A percentile compares a stretch with the other conserved stretches of the same genome.
Evolutionary conservation across 495 filamentous ascomycete species (phyloP).

Genomic region (Penicillium arizonense): DNA sequence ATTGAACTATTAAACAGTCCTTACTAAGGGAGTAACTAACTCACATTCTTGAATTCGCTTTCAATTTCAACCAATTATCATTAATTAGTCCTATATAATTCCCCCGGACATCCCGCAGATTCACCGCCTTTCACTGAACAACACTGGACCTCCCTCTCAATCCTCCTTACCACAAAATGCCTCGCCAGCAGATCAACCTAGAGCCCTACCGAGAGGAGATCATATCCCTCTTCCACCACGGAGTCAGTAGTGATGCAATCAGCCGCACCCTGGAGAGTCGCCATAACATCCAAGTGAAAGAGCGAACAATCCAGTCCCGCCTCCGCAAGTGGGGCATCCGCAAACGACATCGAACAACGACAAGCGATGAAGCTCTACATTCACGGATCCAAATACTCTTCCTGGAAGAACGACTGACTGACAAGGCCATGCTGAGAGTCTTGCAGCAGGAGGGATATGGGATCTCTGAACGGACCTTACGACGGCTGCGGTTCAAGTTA

Average conservation of each 20-base stretch:
- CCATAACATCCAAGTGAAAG: slow-evolving; percentile 29
- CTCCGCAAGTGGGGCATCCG: slow-evolving; percentile 32
- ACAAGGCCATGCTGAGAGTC: slow-evolving; percentile 29
- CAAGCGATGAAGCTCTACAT: slow-evolving; percentile 25
- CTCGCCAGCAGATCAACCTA: slow-evolving; percentile 30
- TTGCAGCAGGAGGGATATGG: slow-evolving; percentile 26
- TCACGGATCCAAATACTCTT: slow-evolving; percentile 27
- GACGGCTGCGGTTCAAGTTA: slow-evolving; percentile 25
- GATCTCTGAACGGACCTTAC: slow-evolving; percentile 27
- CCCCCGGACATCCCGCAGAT: slow-evolving; percentile 8
- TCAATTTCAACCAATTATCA: too few relatives aligned
- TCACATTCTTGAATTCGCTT: too few relatives aligned
- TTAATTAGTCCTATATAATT: too few relatives aligned
- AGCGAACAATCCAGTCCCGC: slow-evolving; percentile 27
- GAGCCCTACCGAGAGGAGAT: slow-evolving; percentile 30
- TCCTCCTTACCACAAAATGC: slow-evolving; percentile 14
- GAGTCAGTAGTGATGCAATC: slow-evolving; percentile 29
- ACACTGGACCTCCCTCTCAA: not conserved
- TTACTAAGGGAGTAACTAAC: too few relatives aligned
- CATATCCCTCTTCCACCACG: slow-evolving; percentile 22
- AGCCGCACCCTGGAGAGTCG: slow-evolving; percentile 23
- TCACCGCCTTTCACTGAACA: slow-evolving; percentile 17
- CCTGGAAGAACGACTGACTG: slow-evolving; percentile 23
- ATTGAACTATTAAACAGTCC: not conserved
- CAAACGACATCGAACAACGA: slow-evolving; percentile 28